A percentile compares a stretch with the other conserved stretches of the same genome.
phyloP scores from a whole-genome alignment of 352 stramenopile genomes.

The Globisporangium irregulare region DNA sequence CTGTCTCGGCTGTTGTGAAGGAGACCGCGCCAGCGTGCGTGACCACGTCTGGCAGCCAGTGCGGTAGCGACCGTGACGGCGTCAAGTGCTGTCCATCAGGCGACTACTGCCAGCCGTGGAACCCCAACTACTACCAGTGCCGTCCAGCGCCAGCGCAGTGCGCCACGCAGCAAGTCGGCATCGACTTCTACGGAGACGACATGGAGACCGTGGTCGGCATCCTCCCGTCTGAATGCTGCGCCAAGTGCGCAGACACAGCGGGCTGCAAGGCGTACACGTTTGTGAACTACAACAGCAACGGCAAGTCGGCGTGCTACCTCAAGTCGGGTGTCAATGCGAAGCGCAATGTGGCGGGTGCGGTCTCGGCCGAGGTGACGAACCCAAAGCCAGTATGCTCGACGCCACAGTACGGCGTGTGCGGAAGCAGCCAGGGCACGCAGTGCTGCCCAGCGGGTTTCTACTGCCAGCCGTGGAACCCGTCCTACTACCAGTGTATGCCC shows the following conservation, averaged over 20 bases:
- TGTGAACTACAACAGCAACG: slow-evolving; percentile 25
- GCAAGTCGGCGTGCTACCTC: slow-evolving; percentile 17
- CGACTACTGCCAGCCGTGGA: slow-evolving; percentile 30
- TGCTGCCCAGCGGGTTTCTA: slow-evolving; percentile 6
- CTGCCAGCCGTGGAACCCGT: slow-evolving; percentile 27
- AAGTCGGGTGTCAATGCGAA: slow-evolving; percentile 11
- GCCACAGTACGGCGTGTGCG: neutral
- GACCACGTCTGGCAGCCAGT: neutral
- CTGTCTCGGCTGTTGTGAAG: neutral
- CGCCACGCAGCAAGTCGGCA: neutral
- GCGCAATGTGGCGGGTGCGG: neutral
- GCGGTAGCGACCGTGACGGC: neutral
- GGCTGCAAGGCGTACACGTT: slow-evolving; percentile 62
- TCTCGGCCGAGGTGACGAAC: neutral
- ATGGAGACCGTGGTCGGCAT: neutral
- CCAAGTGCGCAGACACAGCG: slow-evolving; percentile 31
- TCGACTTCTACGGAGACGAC: neutral
- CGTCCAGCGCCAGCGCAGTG: neutral
- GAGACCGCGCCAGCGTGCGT: neutral
- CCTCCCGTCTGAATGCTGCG: slow-evolving; percentile 29
- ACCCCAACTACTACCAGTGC: slow-evolving; percentile 31
- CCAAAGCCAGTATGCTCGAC: neutral
- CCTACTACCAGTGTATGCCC: slow-evolving; percentile 29
- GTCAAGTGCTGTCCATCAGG: neutral
- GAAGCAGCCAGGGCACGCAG: neutral